These are phyloP conservation scores for Yarrowia sp. DNA, from an alignment of 805 yeast species.

Conservation along the genomic window DNA sequence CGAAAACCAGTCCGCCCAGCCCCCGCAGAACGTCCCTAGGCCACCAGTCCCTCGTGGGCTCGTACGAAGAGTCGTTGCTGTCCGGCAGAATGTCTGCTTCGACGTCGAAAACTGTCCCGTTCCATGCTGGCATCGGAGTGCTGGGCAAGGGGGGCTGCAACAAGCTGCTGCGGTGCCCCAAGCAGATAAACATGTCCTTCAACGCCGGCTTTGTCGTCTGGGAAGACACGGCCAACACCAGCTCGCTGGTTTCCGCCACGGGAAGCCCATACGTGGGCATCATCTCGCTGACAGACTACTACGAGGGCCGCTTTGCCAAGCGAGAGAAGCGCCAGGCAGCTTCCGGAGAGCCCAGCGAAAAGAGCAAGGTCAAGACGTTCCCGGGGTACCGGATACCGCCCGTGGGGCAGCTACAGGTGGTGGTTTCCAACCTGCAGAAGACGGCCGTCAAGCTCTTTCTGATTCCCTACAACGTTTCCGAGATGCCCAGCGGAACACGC, in stretches of 20 bases:
- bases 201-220: constrained; percentile 38
- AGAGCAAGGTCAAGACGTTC: constrained; percentile 9
- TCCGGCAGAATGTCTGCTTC: constrained; percentile 38
- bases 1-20: neutral
- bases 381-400: constrained; percentile 39
- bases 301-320: neutral
- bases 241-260: constrained; percentile 3
- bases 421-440: constrained; percentile 37
- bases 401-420: constrained; percentile 39
- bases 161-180: constrained; percentile 32
- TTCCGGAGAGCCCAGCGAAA: neutral
- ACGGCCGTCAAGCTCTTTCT: constrained; percentile 39
- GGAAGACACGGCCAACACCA: constrained; percentile 28
- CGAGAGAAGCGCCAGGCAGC: neutral
- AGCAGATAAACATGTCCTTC: constrained; percentile 34
- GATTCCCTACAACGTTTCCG: constrained; percentile 38
- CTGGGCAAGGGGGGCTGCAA: constrained; percentile 34
- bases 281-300: constrained; percentile 30
- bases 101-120: constrained; percentile 34
- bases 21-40: constrained; percentile 14
- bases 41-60: constrained; percentile 36
- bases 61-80: constrained; percentile 39
- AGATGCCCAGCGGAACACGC: constrained; percentile 36
- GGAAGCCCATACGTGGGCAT: constrained; percentile 37
- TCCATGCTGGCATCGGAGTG: constrained; percentile 36